phyloP scores from a whole-genome alignment of 371 early-diverging fungal genomes.

The Phascolomyces articulosus region DNA sequence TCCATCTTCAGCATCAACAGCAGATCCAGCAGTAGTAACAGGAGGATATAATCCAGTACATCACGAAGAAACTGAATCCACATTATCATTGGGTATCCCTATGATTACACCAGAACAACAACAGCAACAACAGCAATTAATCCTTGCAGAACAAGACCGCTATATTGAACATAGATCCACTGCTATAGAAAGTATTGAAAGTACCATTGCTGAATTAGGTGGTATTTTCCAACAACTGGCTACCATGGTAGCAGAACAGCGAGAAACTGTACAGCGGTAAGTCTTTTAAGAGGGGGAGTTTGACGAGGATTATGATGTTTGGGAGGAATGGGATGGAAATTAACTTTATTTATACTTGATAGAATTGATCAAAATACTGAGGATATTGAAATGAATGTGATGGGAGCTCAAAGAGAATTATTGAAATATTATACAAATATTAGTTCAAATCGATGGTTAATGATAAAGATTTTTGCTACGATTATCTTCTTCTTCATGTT shows the following conservation, averaged over 20 bases:
- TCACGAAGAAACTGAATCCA: conserved; percentile 46
- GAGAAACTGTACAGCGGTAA: conserved; percentile 91
- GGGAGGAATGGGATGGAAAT: no score
- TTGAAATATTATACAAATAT: conserved; percentile 89
- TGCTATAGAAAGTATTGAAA: conserved; percentile 95
- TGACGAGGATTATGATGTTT: no score
- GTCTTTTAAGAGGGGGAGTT: not conserved
- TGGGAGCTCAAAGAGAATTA: conserved; percentile 90
- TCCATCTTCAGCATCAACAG: not conserved
- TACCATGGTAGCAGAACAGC: conserved; percentile 92
- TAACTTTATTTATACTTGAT: conserved; percentile 2
- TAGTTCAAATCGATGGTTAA: conserved; percentile 93
- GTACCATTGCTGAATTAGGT: conserved; percentile 97
- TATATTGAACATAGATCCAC: conserved; percentile 85
- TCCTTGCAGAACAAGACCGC: conserved; percentile 57
- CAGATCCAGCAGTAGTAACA: conserved; percentile 19
- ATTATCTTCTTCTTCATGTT: conserved; percentile 68
- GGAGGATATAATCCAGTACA: conserved; percentile 19
- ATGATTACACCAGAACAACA: conserved; percentile 54
- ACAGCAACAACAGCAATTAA: conserved; percentile 66
- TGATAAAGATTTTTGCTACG: conserved; percentile 90
- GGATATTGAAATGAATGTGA: conserved; percentile 90
- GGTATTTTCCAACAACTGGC: conserved; percentile 94
- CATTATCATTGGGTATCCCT: conserved; percentile 52
- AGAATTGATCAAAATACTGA: conserved; percentile 96